Evolutionary conservation across 1,284 basidiomycete species (phyloP), one percentile per base, ranked within the genome.

Genomic region (Lentinula novae-zelandiae): DNA sequence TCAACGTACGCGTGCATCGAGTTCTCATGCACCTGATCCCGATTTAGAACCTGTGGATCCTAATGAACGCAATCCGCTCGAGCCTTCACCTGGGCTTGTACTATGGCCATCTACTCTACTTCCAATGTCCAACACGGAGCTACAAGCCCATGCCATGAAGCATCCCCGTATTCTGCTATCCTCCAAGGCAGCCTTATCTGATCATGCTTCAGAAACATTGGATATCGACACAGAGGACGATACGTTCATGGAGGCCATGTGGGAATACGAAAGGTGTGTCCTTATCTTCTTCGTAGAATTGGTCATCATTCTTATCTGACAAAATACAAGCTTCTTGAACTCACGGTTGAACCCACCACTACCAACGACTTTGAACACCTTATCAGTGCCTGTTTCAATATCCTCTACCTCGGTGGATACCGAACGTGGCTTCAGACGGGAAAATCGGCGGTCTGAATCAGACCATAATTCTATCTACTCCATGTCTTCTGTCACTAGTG

Each of bases 91-190:
- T 27, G 75, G 75, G 1, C 66, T 76, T 31, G 66, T 76, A 17
- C 49, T 76, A 13, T 75, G 71, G 69, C 75, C 75, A 1, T 73
- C 71, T 33, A 74, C 73, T 10, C 70, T 76, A 54, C 68, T 77
- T 51, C 72, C 74, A 12, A 72, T 77, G 70, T 59, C 67, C 33
- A 68, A 65, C 38, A 34, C 63, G 2, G 73, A 75, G 60, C 63
- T 76, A 10, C 72, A 75, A 56, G 68, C 71, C 20, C 72, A 73
- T 61, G 69, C 70, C 1, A 69, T 71, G n/a, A 75, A 73, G 62
- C 75, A 77, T 66, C 55, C 71, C 39, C 67, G 71, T 6, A 64
- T 71, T 50, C 61, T 77, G 34, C 60, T 77, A 10, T 72, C 73
- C 0, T 71, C 70, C 62, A 75, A 73, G 57, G 66, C 69, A 17